Conservation (phyloP, 352 stramenopile species). For the Phytophthora tentaculata region DNA sequence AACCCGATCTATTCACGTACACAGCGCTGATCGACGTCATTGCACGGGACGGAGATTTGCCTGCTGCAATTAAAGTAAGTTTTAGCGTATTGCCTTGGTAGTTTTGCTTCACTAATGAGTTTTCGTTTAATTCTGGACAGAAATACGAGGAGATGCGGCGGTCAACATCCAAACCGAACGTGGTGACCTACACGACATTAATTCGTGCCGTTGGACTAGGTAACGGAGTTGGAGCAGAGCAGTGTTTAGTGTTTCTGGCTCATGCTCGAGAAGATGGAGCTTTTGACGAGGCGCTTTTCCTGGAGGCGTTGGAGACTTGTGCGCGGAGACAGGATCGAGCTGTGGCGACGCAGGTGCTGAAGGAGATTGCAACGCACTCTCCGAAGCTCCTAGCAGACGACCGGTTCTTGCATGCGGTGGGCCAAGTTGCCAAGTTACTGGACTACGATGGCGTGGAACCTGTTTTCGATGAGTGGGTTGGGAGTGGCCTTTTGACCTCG, state of each 20-base stretch:
- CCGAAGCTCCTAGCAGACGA: slow-evolving; percentile 53
- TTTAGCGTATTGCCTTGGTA: neutral
- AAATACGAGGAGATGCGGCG: slow-evolving; percentile 72
- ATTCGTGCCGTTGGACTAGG: slow-evolving; percentile 56
- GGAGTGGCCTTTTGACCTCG: slow-evolving; percentile 38
- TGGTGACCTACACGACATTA: slow-evolving; percentile 81
- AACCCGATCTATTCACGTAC: slow-evolving; percentile 85
- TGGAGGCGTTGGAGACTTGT: slow-evolving; percentile 67
- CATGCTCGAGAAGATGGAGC: slow-evolving; percentile 56
- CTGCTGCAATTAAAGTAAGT: slow-evolving; percentile 52
- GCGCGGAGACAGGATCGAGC: slow-evolving; percentile 45
- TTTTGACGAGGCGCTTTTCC: slow-evolving; percentile 69
- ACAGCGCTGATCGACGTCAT: slow-evolving; percentile 83
- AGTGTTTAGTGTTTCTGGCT: slow-evolving; percentile 55
- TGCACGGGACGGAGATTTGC: slow-evolving; percentile 53
- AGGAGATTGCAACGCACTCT: slow-evolving; percentile 39
- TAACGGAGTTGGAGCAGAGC: slow-evolving; percentile 36
- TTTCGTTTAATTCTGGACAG: slow-evolving; percentile 24
- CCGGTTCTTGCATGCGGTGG: slow-evolving; percentile 50
- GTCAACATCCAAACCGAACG: slow-evolving; percentile 67
- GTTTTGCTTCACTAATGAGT: slow-evolving; percentile 3
- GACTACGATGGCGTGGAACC: slow-evolving; percentile 33
- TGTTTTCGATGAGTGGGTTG: slow-evolving; percentile 52
- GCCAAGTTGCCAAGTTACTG: slow-evolving; percentile 42
- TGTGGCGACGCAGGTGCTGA: slow-evolving; percentile 42